Base-by-base conservation (phyloP, 768 basidiomycete species). In the Rhodosporidiobolus sp. region DNA sequence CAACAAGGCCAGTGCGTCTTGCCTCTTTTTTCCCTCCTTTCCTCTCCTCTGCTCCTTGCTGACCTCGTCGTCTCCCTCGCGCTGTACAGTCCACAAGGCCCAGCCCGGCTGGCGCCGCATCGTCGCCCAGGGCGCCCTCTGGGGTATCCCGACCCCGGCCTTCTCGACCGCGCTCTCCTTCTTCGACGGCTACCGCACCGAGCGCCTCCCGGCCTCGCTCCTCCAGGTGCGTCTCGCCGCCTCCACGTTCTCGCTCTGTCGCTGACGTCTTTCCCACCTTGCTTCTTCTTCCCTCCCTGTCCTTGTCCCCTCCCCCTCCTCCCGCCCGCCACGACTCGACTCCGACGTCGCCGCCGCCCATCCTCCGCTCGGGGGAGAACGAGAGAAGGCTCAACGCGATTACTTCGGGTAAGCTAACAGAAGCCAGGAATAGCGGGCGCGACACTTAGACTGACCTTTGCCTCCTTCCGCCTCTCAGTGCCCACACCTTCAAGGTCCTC, bases 71-170 rank as follows among this genome's bases (percentile, higher is more conserved):
- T 8, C 19, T 28, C 26, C 46, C 61, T 11, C 8, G 11, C 6
- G 20, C 48, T 52, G 77, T 74, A 93, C 94, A 79, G 87, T 94
- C 73, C 90, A 93, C 84, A 90, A 86, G 78, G 95, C 95, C 57
- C 95, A 98, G 82, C 90, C 93, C 72, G 96, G 96, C 70, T 99
- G 96, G 96, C 88, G 96, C 82, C 92, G 96, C 75, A 89, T 98
- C 66, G 87, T 92, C 78, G 96, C 96, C 63, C 96, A 98, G 82
- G 91, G 91, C 70, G 89, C 91, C 72, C 90, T 98, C 69, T 98
- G 93, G 92, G 96, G 96, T 80, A 94, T 96, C 80, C 91, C 96
- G 73, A 90, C 92, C 46, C 94, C 96, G 45, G 94, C 94, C n/a
- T 93, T 94, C 85, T 91, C 91, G 85, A 97, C 95, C 53, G 95